Conservation (phyloP, 2,329 filamentous ascomycete species). For the Aspergillus fumigatiaffinis region DNA sequence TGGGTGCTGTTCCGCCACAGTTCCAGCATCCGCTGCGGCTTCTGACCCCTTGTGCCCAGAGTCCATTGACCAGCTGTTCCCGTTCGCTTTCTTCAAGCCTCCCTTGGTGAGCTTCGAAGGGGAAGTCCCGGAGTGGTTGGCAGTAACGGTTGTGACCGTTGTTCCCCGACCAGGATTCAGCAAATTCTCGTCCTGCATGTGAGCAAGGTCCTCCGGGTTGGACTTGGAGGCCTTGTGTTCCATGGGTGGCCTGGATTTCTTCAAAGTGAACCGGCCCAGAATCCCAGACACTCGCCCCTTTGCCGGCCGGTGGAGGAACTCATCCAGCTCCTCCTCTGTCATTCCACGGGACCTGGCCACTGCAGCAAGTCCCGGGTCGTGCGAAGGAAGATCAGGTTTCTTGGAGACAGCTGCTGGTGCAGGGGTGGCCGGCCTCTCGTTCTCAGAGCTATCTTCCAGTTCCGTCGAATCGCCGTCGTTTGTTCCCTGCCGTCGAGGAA, state of each 20-base stretch:
- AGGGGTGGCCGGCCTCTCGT: conserved; percentile 31
- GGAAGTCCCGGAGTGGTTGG: conserved; percentile 12
- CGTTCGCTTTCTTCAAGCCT: conserved; percentile 17
- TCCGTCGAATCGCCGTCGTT: conserved; percentile 62
- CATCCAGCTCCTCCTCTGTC: conserved; percentile 34
- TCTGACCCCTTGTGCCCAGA: conserved; percentile 5
- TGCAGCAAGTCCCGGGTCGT: conserved; percentile 29
- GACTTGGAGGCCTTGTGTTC: conserved; percentile 48
- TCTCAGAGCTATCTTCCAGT: conserved; percentile 58
- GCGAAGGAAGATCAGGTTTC: conserved; percentile 17
- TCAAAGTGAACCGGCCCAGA: conserved; percentile 31
- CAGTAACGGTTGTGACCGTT: conserved; percentile 19
- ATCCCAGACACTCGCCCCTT: conserved; percentile 27
- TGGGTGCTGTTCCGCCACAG: neutral
- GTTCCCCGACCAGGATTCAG: conserved; percentile 8
- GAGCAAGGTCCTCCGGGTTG: conserved; percentile 46
- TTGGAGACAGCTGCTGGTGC: conserved; percentile 22
- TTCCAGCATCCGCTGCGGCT: neutral
- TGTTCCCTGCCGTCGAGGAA: conserved; percentile 54
- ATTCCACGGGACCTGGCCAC: conserved; percentile 56
- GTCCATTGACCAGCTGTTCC: conserved; percentile 25
- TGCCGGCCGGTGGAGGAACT: conserved; percentile 30
- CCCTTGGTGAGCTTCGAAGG: conserved; percentile 29
- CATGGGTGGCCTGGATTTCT: conserved; percentile 20
- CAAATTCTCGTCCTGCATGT: conserved; percentile 21